Percentiles rank a stretch among this genome's conserved stretches.
Conservation (phyloP, 805 yeast genomes). For the Candida easanensis region DNA sequence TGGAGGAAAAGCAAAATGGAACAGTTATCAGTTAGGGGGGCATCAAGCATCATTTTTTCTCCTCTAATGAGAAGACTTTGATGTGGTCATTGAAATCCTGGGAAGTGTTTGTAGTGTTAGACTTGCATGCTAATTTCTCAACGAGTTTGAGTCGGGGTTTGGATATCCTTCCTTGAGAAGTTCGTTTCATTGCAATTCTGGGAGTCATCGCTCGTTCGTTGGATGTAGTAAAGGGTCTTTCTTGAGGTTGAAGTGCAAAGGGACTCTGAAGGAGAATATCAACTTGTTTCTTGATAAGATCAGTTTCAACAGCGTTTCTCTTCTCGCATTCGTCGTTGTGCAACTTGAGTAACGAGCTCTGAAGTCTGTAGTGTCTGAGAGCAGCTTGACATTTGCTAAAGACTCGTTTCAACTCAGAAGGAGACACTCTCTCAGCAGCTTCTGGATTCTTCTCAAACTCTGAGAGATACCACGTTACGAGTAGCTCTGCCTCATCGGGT, state of each 20-base stretch:
- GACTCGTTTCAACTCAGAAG: conserved; percentile 3
- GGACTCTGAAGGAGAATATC: conserved; percentile 23
- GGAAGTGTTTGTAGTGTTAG: background rate
- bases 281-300: conserved; percentile 23
- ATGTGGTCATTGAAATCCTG: conserved; percentile 9
- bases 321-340: conserved; percentile 20
- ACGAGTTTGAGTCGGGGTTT: conserved; percentile 5
- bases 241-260: conserved; percentile 3
- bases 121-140: conserved; percentile 4
- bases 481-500: conserved; percentile 10
- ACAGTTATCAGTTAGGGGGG: too few relatives aligned
- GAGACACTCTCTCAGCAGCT: conserved; percentile 1
- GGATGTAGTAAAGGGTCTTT: background rate
- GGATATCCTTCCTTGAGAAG: background rate
- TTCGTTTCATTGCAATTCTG: background rate
- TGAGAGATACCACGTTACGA: conserved; percentile 4
- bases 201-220: conserved; percentile 1
- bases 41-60: too few relatives aligned
- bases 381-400: conserved; percentile 16
- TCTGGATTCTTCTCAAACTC: conserved; percentile 4
- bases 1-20: too few relatives aligned
- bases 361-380: conserved; percentile 22
- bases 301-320: conserved; percentile 23
- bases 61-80: conserved; percentile 9
- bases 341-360: conserved; percentile 19